Evolutionary conservation across 2,329 filamentous ascomycete genomes (phyloP), one percentile per base, ranked within the genome.

Genomic region (Ilyonectria robusta): DNA sequence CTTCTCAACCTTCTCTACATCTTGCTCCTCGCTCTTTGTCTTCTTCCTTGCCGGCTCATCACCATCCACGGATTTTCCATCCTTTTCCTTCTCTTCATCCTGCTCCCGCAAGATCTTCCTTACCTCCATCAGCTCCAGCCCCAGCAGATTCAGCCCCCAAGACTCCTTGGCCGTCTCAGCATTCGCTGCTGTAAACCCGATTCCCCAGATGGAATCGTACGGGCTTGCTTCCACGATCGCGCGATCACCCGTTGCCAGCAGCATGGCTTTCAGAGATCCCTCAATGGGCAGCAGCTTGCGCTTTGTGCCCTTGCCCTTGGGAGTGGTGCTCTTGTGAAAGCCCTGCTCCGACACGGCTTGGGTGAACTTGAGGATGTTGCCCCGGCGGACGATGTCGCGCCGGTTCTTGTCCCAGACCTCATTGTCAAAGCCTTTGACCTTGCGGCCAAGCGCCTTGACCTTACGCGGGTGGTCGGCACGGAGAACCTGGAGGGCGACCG

Each of bases 111-210:
- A 77, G 70, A 82, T 81, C 70, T 78, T 81, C 68, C 91, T 85
- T 29, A 89, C 88, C 59, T 82, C 83, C 87, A 88, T 88, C 76
- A 93, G 77, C 26, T 86, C 89, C 79, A 87, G 87, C 0, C 91
- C 91, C 53, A 93, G 77, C 64, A 92, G 75, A 78, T 93, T 93
- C 79, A 86, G 64, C 0, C 91, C 91, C 91, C 91, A 93, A 3
- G 77, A 70, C 19, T 79, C 75, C 54, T 85, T 83, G 56, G 84
- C 83, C 2, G 29, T 68, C 62, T 80, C 82, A 3, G 89, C 90
- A 72, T 85, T 80, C 19, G 79, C 80, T 8, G 84, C 86, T 2
- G 74, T 80, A 72, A 88, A 92, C 6, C 91, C 91, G 51, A 93
- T 81, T 1, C 91, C 91, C 91, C 91, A 93, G 60, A 92, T 86